Conservation (phyloP, 1,284 basidiomycete genomes). For the Takashimella tepidaria region DNA sequence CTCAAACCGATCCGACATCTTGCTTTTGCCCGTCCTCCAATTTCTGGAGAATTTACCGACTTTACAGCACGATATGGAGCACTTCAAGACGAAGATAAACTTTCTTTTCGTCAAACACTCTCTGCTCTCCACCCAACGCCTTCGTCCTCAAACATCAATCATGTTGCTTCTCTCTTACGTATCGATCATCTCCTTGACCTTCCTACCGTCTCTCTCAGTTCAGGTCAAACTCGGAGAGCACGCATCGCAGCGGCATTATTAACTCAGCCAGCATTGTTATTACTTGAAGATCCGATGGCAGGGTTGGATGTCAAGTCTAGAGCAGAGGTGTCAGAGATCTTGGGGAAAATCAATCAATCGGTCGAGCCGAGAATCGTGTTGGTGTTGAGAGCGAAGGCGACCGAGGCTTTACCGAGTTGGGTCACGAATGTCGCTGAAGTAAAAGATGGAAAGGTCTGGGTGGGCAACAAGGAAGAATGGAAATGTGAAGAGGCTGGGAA, state of each 20-base stretch:
- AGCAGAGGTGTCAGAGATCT: conserved; percentile 30
- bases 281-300: conserved; percentile 73
- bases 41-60: conserved; percentile 76
- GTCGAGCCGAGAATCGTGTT: conserved; percentile 58
- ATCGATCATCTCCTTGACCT: conserved; percentile 61
- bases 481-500: conserved; percentile 51
- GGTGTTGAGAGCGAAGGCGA: conserved; percentile 61
- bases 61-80: conserved; percentile 86
- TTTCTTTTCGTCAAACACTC: conserved; percentile 53
- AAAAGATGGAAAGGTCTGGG: conserved; percentile 51
- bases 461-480: conserved; percentile 52
- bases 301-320: conserved; percentile 43
- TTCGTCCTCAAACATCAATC: conserved; percentile 36
- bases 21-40: conserved; percentile 64
- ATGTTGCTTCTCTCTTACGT: conserved; percentile 23
- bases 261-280: conserved; percentile 61
- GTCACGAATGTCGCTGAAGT: conserved; percentile 70
- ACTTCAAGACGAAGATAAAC: conserved; percentile 70
- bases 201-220: conserved; percentile 75
- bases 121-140: conserved; percentile 27
- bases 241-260: conserved; percentile 76
- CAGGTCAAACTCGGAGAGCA: conserved; percentile 86
- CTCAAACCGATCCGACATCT: conserved; percentile 57
- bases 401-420: conserved; percentile 77
- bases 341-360: conserved; percentile 39